Evolutionary conservation across 2,329 filamentous ascomycete species (phyloP).

Genomic region (Acrocalymma vagum): DNA sequence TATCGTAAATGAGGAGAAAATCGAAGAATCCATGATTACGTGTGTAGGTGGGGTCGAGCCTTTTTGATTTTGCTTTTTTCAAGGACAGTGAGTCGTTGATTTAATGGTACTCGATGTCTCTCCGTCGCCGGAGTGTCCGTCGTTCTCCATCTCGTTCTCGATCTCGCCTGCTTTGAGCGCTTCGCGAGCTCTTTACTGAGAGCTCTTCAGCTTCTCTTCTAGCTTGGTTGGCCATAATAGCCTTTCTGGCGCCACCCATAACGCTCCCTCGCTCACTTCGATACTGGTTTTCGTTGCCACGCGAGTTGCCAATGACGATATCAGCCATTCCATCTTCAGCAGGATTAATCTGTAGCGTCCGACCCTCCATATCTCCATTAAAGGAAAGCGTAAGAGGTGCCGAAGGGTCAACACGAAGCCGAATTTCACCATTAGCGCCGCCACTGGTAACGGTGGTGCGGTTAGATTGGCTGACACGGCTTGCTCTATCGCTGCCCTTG

Average conservation of each 20-base stretch:
- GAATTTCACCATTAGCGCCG: slow-evolving; percentile 40
- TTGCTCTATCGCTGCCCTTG: slow-evolving; percentile 35
- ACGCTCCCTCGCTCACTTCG: slow-evolving; percentile 38
- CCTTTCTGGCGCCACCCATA: slow-evolving; percentile 24
- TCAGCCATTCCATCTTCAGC: slow-evolving; percentile 46
- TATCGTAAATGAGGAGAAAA: no score
- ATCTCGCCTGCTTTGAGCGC: slow-evolving; percentile 34
- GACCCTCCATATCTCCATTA: slow-evolving; percentile 48
- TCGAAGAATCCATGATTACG: no score
- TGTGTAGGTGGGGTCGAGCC: not conserved
- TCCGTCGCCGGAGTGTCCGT: slow-evolving; percentile 32
- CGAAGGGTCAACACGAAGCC: slow-evolving; percentile 43
- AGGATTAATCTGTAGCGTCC: slow-evolving; percentile 42
- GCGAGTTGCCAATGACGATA: slow-evolving; percentile 40
- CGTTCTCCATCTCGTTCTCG: slow-evolving; percentile 27
- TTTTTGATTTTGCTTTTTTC: not conserved
- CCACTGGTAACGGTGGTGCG: slow-evolving; percentile 37
- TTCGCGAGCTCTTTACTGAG: slow-evolving; percentile 36
- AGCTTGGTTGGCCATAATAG: slow-evolving; percentile 21
- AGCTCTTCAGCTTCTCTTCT: slow-evolving; percentile 41
- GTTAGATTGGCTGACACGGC: slow-evolving; percentile 33
- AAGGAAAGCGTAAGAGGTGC: slow-evolving; percentile 43
- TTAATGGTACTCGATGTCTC: slow-evolving; percentile 27
- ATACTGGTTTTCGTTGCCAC: slow-evolving; percentile 32
- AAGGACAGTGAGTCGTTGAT: slow-evolving; percentile 1